Percentiles rank a stretch among this genome's conserved stretches.
Evolutionary conservation across 441 rosid genomes (phyloP).

Genomic region (Dalechampia spathulata): DNA sequence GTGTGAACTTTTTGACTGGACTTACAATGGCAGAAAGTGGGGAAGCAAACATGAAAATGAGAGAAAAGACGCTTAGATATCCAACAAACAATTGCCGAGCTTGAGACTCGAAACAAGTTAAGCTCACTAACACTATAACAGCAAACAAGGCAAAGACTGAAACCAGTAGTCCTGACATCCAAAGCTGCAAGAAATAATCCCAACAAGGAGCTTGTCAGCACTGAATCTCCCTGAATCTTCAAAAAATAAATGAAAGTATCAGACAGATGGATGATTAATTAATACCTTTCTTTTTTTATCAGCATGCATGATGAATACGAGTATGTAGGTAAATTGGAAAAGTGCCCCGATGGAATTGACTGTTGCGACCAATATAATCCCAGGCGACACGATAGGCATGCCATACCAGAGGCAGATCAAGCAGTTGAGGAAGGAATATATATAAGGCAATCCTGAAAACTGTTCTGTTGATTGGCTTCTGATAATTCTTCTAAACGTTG

Average conservation of each 20-base stretch:
- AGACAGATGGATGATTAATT: not conserved
- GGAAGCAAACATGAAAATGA: constrained; percentile 62
- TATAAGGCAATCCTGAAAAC: constrained; percentile 64
- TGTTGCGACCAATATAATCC: constrained; percentile 39
- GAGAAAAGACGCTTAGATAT: constrained; percentile 40
- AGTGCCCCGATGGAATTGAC: constrained; percentile 51
- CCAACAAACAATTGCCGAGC: constrained; percentile 41
- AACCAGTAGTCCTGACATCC: constrained; percentile 36
- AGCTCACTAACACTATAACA: constrained; percentile 30
- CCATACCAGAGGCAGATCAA: constrained; percentile 66
- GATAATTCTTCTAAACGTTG: constrained; percentile 59
- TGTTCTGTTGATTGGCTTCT: constrained; percentile 57
- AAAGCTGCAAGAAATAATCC: constrained; percentile 33
- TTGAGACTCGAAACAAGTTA: constrained; percentile 16
- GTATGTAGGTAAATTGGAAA: constrained; percentile 44
- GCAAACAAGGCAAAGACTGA: constrained; percentile 26
- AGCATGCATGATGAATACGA: constrained; percentile 38
- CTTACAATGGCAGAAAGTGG: constrained; percentile 50
- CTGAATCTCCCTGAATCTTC: not conserved
- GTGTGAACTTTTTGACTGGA: not conserved
- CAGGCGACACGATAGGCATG: constrained; percentile 35
- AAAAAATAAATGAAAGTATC: not conserved
- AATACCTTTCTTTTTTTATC: constrained; percentile 36
- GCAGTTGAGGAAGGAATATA: constrained; percentile 54
- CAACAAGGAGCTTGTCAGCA: not conserved